These are phyloP conservation scores for Phlegmacium glaucopus DNA, from an alignment of 768 basidiomycete genomes.

Conservation along the genomic window DNA sequence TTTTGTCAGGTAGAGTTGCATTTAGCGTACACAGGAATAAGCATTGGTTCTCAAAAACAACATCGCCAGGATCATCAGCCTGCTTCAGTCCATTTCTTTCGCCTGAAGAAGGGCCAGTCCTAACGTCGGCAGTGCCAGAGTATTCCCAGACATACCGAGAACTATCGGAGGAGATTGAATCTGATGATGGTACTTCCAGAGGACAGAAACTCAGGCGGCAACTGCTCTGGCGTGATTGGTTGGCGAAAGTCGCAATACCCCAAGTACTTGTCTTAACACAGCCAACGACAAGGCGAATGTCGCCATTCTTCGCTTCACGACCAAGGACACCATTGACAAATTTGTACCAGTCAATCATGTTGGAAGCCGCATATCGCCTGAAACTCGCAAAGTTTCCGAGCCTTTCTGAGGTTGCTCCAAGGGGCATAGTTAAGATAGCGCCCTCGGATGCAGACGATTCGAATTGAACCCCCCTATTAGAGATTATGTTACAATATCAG, in stretches of 20 bases:
- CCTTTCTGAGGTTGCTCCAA: constrained; percentile 10
- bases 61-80: too few relatives aligned
- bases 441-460: constrained; percentile 10
- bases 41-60: too few relatives aligned
- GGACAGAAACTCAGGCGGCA: too few relatives aligned
- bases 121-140: too few relatives aligned
- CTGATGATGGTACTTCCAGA: too few relatives aligned
- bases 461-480: constrained; percentile 5
- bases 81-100: too few relatives aligned
- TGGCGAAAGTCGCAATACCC: constrained; percentile 19
- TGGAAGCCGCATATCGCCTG: constrained; percentile 6
- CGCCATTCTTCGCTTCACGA: constrained; percentile 16
- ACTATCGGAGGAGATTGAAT: too few relatives aligned
- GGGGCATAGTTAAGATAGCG: constrained; percentile 15
- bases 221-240: background rate
- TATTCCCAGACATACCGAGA: too few relatives aligned
- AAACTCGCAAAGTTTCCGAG: constrained; percentile 5
- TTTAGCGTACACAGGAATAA: too few relatives aligned
- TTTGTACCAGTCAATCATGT: constrained; percentile 13
- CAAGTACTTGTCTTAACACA: constrained; percentile 21
- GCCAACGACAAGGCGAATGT: constrained; percentile 23
- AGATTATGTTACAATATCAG: background rate
- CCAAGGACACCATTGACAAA: constrained; percentile 12
- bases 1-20: too few relatives aligned
- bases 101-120: too few relatives aligned